These are phyloP conservation scores for Exserohilum rostratum DNA, from an alignment of 2,329 filamentous ascomycete species.

Conservation along the genomic window DNA sequence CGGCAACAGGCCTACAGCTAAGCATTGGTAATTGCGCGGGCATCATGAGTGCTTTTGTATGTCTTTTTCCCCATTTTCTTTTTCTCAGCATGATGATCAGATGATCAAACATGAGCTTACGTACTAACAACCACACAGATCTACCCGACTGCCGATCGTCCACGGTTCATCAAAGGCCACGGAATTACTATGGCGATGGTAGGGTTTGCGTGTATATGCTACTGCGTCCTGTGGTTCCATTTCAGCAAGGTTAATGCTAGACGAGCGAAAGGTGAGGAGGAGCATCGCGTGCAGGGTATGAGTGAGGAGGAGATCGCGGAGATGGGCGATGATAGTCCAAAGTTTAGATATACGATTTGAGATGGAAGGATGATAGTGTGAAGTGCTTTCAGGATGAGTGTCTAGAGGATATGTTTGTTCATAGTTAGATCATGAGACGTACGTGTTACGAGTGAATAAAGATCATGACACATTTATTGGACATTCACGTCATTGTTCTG, in stretches of 20 bases:
- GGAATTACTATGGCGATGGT: constrained; percentile 60
- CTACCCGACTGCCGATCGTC: constrained; percentile 53
- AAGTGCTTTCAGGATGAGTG: no score
- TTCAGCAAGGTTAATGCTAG: constrained; percentile 47
- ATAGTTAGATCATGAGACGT: no score
- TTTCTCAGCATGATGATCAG: background rate
- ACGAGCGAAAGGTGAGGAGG: constrained; percentile 49
- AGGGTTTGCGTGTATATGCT: constrained; percentile 47
- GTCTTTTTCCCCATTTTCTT: constrained; percentile 24
- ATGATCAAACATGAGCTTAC: background rate
- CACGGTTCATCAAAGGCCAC: constrained; percentile 59
- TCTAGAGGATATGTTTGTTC: no score
- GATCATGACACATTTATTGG: no score
- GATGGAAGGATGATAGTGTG: no score
- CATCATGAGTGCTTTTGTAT: constrained; percentile 74
- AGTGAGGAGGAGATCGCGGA: constrained; percentile 52
- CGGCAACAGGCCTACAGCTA: constrained; percentile 72
- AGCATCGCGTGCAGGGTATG: constrained; percentile 49
- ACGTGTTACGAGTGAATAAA: no score
- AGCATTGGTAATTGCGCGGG: constrained; percentile 73
- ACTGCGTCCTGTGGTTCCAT: constrained; percentile 48
- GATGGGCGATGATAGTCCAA: constrained; percentile 54
- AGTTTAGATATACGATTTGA: constrained; percentile 50
- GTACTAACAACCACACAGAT: constrained; percentile 42
- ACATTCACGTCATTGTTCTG: no score